Evolutionary conservation across 257 asterid species (phyloP).

Genomic region (Primulina tabacum): DNA sequence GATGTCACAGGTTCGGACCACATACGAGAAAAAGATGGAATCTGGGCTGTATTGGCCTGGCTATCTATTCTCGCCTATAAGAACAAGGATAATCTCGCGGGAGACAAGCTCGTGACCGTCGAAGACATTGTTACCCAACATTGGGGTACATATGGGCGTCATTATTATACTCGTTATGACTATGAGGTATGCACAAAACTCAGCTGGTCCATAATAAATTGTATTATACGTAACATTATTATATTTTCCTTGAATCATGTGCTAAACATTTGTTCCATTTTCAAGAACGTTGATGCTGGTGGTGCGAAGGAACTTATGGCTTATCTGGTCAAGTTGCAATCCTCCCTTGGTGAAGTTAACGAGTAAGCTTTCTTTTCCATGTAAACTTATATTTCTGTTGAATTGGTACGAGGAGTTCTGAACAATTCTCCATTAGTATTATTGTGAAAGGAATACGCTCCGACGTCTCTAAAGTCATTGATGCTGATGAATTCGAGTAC

Average conservation of each 20-base stretch:
- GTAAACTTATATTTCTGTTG: background rate
- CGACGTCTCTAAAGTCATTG: conserved; percentile 64
- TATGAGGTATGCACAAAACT: conserved; percentile 58
- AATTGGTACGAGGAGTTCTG: background rate
- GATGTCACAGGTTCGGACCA: conserved; percentile 82
- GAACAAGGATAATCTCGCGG: conserved; percentile 76
- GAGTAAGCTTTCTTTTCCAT: conserved; percentile 39
- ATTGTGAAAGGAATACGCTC: conserved; percentile 52
- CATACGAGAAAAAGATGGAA: conserved; percentile 97
- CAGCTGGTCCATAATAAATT: conserved; percentile 8
- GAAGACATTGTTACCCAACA: conserved; percentile 97
- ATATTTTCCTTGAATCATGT: background rate
- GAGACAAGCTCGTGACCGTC: conserved; percentile 72
- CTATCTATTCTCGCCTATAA: conserved; percentile 80
- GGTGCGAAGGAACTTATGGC: conserved; percentile 92
- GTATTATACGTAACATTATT: conserved; percentile 1
- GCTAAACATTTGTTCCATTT: conserved; percentile 19
- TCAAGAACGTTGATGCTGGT: conserved; percentile 83
- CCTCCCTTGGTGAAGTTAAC: conserved; percentile 75
- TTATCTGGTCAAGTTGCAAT: conserved; percentile 86
- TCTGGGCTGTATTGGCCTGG: conserved; percentile 99
- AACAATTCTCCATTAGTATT: conserved; percentile 42
- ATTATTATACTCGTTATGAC: conserved; percentile 95
- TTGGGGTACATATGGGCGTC: conserved; percentile 94
- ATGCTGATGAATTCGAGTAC: conserved; percentile 94